phyloP scores from a whole-genome alignment of 306 rosid species.

The Quercus wislizeni region DNA sequence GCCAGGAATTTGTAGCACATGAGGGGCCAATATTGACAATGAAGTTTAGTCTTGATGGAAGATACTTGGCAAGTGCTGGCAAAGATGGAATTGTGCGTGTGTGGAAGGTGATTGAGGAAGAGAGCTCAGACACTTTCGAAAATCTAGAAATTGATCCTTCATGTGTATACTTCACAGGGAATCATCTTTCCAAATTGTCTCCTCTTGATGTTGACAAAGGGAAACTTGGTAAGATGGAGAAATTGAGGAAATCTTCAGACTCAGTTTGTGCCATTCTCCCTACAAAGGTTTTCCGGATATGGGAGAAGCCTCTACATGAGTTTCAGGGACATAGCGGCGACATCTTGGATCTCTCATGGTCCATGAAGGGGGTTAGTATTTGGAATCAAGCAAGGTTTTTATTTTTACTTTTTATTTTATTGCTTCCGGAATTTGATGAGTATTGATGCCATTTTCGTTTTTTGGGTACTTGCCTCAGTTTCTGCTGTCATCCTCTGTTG shows the following conservation, averaged over 20 bases:
- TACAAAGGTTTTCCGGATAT: conserved; percentile 59
- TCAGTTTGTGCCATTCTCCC: conserved; percentile 78
- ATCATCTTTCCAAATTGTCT: conserved; percentile 45
- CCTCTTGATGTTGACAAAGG: conserved; percentile 49
- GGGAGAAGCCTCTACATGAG: conserved; percentile 69
- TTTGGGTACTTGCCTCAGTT: conserved; percentile 41
- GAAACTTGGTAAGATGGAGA: conserved; percentile 32
- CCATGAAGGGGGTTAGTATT: conserved; percentile 68
- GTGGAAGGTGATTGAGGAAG: conserved; percentile 75
- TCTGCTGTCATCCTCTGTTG: conserved; percentile 80
- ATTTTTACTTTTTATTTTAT: conserved; percentile 11
- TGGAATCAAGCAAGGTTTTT: conserved; percentile 14
- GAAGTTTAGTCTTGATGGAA: conserved; percentile 87
- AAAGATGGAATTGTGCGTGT: conserved; percentile 75
- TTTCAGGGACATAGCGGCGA: conserved; percentile 67
- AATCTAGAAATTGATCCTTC: conserved; percentile 55
- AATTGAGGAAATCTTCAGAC: conserved; percentile 48
- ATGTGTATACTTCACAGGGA: conserved; percentile 59
- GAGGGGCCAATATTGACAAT: conserved; percentile 70
- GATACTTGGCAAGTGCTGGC: conserved; percentile 78
- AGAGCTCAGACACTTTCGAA: conserved; percentile 42
- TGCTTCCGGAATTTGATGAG: conserved; percentile 11
- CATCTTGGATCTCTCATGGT: conserved; percentile 87
- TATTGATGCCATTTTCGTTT: conserved; percentile 6
- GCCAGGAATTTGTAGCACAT: conserved; percentile 73